Percentiles rank a stretch among this genome's conserved stretches.
phyloP scores from a whole-genome alignment of 2,329 filamentous ascomycete species.

The Golovinomyces cichoracearum region DNA sequence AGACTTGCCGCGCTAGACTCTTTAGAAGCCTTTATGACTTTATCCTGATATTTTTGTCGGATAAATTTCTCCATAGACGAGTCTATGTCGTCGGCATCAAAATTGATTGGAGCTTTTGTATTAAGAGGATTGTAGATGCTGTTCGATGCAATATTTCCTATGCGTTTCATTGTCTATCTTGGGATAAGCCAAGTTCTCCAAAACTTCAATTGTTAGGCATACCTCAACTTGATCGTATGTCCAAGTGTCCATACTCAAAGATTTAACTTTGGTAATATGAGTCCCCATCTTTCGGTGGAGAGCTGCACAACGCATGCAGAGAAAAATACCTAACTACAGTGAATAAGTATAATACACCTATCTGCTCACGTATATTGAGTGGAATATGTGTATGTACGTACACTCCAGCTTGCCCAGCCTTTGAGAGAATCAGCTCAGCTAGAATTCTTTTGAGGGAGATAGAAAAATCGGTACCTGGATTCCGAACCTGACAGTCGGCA shows the following conservation, averaged over 20 bases:
- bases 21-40: slow-evolving; percentile 24
- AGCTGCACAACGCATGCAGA: slow-evolving; percentile 91
- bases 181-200: slow-evolving; percentile 5
- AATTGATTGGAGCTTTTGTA: slow-evolving; percentile 55
- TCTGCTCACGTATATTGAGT: neutral
- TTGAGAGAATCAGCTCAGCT: slow-evolving; percentile 4
- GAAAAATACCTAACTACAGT: slow-evolving; percentile 62
- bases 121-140: slow-evolving; percentile 70
- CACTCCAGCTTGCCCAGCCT: slow-evolving; percentile 17
- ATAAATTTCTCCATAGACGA: slow-evolving; percentile 90
- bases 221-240: slow-evolving; percentile 88
- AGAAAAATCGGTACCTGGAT: slow-evolving; percentile 42
- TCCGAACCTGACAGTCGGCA: slow-evolving; percentile 74
- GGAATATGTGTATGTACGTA: slow-evolving; percentile 10
- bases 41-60: slow-evolving; percentile 62
- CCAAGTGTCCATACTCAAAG: slow-evolving; percentile 96
- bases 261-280: slow-evolving; percentile 97
- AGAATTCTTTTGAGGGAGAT: neutral
- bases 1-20: slow-evolving; percentile 19
- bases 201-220: slow-evolving; percentile 14
- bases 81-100: slow-evolving; percentile 80
- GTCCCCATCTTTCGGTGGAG: slow-evolving; percentile 92
- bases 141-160: slow-evolving; percentile 70
- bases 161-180: slow-evolving; percentile 67
- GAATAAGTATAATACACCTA: slow-evolving; percentile 8